These are phyloP conservation scores for Rhynchospora pubera DNA, from an alignment of 176 grass and related monocot genomes.

Conservation along the genomic window DNA sequence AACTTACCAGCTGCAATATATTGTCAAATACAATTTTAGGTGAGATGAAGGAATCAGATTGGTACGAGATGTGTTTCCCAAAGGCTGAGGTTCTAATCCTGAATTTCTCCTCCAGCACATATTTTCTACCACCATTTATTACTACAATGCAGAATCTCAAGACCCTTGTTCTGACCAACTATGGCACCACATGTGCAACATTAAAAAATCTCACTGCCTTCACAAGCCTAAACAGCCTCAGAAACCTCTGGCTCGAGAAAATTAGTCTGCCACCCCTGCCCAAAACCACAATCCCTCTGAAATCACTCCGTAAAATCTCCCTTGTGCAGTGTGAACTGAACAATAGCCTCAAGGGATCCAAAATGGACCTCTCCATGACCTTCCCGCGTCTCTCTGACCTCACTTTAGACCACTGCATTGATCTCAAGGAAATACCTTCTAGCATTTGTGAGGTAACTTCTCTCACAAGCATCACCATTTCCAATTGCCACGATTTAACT, in stretches of 20 bases:
- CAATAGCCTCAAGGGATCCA: slow-evolving; percentile 59
- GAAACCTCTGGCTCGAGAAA: slow-evolving; percentile 90
- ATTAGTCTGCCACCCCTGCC: slow-evolving; percentile 73
- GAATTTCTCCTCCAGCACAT: slow-evolving; percentile 63
- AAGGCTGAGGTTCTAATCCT: slow-evolving; percentile 96
- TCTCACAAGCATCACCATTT: slow-evolving; percentile 62
- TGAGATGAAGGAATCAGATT: slow-evolving; percentile 94
- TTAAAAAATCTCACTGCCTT: slow-evolving; percentile 74
- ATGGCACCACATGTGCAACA: slow-evolving; percentile 32
- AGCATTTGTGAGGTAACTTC: slow-evolving; percentile 69
- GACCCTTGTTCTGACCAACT: slow-evolving; percentile 79
- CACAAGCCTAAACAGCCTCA: slow-evolving; percentile 44
- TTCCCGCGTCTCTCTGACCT: slow-evolving; percentile 76
- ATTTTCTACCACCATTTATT: slow-evolving; percentile 77
- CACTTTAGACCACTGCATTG: slow-evolving; percentile 86
- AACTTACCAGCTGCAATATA: not conserved
- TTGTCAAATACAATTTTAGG: slow-evolving; percentile 30
- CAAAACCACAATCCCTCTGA: slow-evolving; percentile 74
- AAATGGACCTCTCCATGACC: slow-evolving; percentile 69
- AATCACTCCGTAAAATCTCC: slow-evolving; percentile 70
- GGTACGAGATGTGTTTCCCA: slow-evolving; percentile 89
- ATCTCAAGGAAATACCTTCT: slow-evolving; percentile 70
- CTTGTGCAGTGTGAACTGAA: slow-evolving; percentile 75
- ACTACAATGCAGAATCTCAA: slow-evolving; percentile 82
- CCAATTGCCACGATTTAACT: slow-evolving; percentile 89